Conservation (phyloP, 352 stramenopile genomes). For the Saprolegnia parasitica region DNA sequence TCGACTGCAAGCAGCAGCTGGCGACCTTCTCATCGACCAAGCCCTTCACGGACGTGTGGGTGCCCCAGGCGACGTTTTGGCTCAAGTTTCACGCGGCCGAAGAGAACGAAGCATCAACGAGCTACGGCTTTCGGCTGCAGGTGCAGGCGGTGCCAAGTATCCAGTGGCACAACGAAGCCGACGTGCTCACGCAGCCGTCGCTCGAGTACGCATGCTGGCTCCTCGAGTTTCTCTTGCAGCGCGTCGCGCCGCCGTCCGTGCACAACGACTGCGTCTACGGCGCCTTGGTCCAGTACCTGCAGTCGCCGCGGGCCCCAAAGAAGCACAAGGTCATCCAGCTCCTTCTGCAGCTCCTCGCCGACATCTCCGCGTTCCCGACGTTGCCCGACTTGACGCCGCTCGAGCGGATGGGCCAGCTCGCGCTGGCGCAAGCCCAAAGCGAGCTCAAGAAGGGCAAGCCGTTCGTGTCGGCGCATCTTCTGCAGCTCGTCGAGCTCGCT, state of each 20-base stretch:
- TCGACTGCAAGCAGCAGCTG: conserved; percentile 57
- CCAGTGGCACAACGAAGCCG: conserved; percentile 69
- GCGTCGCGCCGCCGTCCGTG: neutral
- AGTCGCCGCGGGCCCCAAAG: conserved; percentile 70
- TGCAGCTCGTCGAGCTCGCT: conserved; percentile 74
- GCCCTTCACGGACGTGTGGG: conserved; percentile 32
- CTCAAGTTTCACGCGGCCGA: conserved; percentile 70
- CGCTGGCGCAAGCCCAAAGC: conserved; percentile 47
- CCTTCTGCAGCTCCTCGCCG: conserved; percentile 68
- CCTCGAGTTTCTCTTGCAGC: conserved; percentile 58
- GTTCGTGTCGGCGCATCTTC: conserved; percentile 68
- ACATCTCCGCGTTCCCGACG: conserved; percentile 42
- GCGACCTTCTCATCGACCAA: conserved; percentile 44
- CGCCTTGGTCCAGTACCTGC: conserved; percentile 72
- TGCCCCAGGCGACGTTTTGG: conserved; percentile 61
- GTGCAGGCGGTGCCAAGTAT: conserved; percentile 75
- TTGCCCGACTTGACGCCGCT: conserved; percentile 58
- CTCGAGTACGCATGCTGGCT: conserved; percentile 85
- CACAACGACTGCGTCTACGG: conserved; percentile 80
- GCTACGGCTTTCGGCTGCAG: conserved; percentile 77
- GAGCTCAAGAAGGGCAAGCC: conserved; percentile 57
- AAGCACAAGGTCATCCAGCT: conserved; percentile 73
- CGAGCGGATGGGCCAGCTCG: conserved; percentile 55
- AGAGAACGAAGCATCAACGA: conserved; percentile 49
- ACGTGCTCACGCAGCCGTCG: conserved; percentile 67